Base-by-base conservation (phyloP, 164 flowering plant species). In the Echeveria elegans region DNA sequence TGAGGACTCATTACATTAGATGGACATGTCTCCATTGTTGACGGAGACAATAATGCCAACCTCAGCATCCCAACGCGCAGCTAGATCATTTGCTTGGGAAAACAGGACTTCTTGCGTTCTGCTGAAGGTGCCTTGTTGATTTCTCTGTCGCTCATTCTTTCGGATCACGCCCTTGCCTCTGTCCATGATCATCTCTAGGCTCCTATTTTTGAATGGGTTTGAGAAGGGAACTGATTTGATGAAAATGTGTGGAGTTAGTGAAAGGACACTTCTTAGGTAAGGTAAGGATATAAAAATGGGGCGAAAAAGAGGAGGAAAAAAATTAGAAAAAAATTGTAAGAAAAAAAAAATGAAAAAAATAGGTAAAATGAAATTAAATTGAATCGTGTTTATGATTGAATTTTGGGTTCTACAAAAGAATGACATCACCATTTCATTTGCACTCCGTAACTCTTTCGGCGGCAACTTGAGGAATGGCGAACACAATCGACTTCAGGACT, bases 401-500 rank as follows among this genome's bases (percentile, higher is more conserved):
- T n/a, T n/a, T n/a, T n/a, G n/a, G n/a, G n/a, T n/a, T n/a, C n/a
- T n/a, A n/a, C n/a, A n/a, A n/a, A n/a, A n/a, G n/a, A n/a, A n/a
- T n/a, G n/a, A n/a, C n/a, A n/a, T n/a, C n/a, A n/a, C n/a, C n/a
- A n/a, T n/a, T n/a, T n/a, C n/a, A n/a, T n/a, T n/a, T n/a, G n/a
- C n/a, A n/a, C n/a, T n/a, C n/a, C n/a, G n/a, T n/a, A n/a, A n/a
- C n/a, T n/a, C n/a, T n/a, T n/a, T n/a, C n/a, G n/a, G n/a, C n/a
- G n/a, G n/a, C n/a, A n/a, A n/a, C n/a, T n/a, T n/a, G n/a, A n/a
- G n/a, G n/a, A 34, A 94, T 94, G 99, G 99, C 99, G n/a, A 87
- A 86, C 79, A 88, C 92, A 0, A 73, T 94, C 40, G 99, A 94
- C 77, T 89, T 94, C 77, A 71, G 94, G 37, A 61, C 74, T 77